These are phyloP conservation scores for Prunus kanzakura DNA, from an alignment of 306 rosid species.

Conservation along the genomic window DNA sequence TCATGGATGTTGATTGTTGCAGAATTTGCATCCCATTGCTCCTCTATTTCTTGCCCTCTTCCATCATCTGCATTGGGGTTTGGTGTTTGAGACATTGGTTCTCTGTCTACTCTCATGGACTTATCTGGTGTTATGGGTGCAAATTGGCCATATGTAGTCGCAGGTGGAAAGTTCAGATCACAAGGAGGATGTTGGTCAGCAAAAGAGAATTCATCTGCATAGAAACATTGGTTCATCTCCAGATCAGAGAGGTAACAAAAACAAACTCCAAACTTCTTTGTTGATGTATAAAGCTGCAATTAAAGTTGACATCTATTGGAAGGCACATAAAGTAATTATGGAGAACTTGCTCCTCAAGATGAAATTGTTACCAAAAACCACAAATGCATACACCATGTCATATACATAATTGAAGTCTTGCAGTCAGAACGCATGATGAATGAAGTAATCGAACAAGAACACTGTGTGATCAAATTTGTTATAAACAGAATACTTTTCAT, in stretches of 20 bases:
- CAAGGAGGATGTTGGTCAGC: constrained; percentile 9
- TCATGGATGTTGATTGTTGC: constrained; percentile 24
- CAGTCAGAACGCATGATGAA: background rate
- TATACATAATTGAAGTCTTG: background rate
- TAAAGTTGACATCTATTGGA: background rate
- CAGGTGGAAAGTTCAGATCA: constrained; percentile 34
- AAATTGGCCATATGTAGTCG: constrained; percentile 24
- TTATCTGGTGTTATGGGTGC: constrained; percentile 52
- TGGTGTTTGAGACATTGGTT: constrained; percentile 24
- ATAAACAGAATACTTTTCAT: background rate
- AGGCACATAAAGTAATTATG: background rate
- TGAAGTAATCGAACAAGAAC: background rate
- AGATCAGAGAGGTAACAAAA: constrained; percentile 18
- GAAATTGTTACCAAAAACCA: background rate
- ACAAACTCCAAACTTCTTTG: background rate
- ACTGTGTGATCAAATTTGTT: background rate
- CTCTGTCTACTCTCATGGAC: constrained; percentile 27
- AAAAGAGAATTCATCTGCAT: constrained; percentile 20
- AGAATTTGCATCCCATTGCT: constrained; percentile 21
- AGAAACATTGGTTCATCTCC: constrained; percentile 1
- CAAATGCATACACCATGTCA: background rate
- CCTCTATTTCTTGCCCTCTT: constrained; percentile 24
- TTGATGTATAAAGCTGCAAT: background rate
- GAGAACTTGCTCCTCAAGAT: background rate
- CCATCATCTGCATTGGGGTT: constrained; percentile 16